phyloP scores from a whole-genome alignment of 352 stramenopile species.

The Phytopythium oedochilum region DNA sequence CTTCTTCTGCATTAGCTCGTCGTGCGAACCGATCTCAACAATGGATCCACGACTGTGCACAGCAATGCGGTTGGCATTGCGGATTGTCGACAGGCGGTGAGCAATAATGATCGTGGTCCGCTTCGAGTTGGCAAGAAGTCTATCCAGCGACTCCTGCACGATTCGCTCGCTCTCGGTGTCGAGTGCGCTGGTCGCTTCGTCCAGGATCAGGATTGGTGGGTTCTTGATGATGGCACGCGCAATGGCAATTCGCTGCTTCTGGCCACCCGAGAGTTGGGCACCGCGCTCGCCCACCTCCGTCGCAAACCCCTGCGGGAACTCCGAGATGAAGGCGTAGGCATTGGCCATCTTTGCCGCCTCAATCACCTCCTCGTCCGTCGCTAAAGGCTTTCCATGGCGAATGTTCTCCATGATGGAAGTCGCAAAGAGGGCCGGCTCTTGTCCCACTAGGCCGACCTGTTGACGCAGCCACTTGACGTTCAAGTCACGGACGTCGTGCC shows the following conservation, averaged over 20 bases:
- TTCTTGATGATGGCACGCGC: slow-evolving; percentile 87
- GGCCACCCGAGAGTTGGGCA: slow-evolving; percentile 83
- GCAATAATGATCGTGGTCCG: slow-evolving; percentile 82
- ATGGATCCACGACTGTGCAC: slow-evolving; percentile 69
- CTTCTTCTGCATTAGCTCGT: slow-evolving; percentile 63
- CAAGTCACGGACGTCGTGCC: slow-evolving; percentile 43
- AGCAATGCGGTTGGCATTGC: slow-evolving; percentile 72
- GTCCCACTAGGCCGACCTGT: slow-evolving; percentile 88
- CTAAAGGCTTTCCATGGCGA: slow-evolving; percentile 43
- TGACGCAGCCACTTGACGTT: slow-evolving; percentile 67
- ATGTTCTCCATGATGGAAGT: slow-evolving; percentile 61
- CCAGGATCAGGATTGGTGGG: slow-evolving; percentile 74
- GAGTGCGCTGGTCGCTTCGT: slow-evolving; percentile 82
- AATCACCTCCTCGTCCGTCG: slow-evolving; percentile 68
- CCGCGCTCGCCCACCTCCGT: slow-evolving; percentile 87
- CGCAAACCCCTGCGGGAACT: slow-evolving; percentile 78
- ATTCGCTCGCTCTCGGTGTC: slow-evolving; percentile 69
- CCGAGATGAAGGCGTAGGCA: slow-evolving; percentile 82
- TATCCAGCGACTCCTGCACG: slow-evolving; percentile 89
- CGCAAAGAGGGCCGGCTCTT: slow-evolving; percentile 64
- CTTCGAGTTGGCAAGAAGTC: slow-evolving; percentile 48
- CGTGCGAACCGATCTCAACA: slow-evolving; percentile 76
- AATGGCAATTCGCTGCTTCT: slow-evolving; percentile 94
- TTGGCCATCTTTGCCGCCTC: slow-evolving; percentile 71
- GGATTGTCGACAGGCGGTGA: slow-evolving; percentile 74